Percentiles rank a stretch among this genome's conserved stretches.
Conservation (phyloP, 129 eudicot genomes). For the Flaveria bidentis region DNA sequence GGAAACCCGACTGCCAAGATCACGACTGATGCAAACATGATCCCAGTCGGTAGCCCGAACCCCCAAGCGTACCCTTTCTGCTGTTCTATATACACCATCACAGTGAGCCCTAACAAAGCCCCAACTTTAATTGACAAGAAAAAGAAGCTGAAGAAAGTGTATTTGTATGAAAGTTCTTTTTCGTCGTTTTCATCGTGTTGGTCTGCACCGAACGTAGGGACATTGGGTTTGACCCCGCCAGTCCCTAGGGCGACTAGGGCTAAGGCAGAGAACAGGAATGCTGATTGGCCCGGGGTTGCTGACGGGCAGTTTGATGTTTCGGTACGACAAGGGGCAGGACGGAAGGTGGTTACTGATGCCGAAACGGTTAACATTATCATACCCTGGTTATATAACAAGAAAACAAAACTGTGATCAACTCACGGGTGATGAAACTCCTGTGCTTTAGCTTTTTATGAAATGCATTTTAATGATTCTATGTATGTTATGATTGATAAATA, state of each 20-base stretch:
- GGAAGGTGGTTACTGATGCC: constrained; percentile 62
- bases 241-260: constrained; percentile 89
- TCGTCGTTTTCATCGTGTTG: constrained; percentile 71
- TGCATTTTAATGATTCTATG: neutral
- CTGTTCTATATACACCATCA: constrained; percentile 63
- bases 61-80: constrained; percentile 81
- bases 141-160: constrained; percentile 72
- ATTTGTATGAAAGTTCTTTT: constrained; percentile 57
- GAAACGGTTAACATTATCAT: constrained; percentile 69
- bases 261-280: constrained; percentile 58
- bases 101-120: constrained; percentile 69
- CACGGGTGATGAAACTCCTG: neutral
- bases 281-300: constrained; percentile 55
- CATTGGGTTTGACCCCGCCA: constrained; percentile 92
- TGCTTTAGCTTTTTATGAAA: neutral
- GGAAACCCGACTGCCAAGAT: constrained; percentile 58
- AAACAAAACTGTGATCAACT: neutral
- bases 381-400: constrained; percentile 46
- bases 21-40: constrained; percentile 51
- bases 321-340: constrained; percentile 56
- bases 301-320: constrained; percentile 55
- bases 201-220: constrained; percentile 91
- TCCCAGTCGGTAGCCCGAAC: constrained; percentile 60
- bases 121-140: constrained; percentile 83
- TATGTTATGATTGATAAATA: neutral